Base-by-base conservation (phyloP, 2,329 filamentous ascomycete species). In the Rhynchosporium graminicola region DNA sequence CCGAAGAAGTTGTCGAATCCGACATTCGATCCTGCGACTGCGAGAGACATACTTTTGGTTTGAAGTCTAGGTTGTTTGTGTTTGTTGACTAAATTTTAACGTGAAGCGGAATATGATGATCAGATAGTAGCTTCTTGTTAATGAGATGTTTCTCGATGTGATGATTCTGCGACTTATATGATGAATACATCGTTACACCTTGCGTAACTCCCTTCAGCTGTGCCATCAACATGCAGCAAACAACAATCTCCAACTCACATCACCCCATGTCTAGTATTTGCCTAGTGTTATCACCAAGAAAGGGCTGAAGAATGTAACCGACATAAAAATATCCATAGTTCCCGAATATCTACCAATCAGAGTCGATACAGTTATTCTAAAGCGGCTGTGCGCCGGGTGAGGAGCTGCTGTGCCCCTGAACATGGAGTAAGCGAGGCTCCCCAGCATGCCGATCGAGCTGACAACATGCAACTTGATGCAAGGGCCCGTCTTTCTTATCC, bases 21-120 rank as follows among this genome's bases (percentile, higher is more conserved):
- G 12, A 62, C 47, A 12, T 38, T 40, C 26, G 54, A 46, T 33
- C 36, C 60, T 28, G 20, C 60, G 15, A 62, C 33, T 31, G 60
- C 60, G 55, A 62, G 52, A 57, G 60, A 47, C 60, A 62, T 62
- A 12, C 28, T 54, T 54, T 3, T 38, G 42, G 15, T n/a, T 31
- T 29, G n/a, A 20, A 12, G 8, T 45, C 29, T 10, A 43, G 38
- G 10, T 43, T 56, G 52, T 13, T 33, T 12, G 20, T 20, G 1
- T 20, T 20, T 20, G 20, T 20, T 20, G 20, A 20, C 20, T 20
- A 20, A 20, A 10, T 12, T n/a, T 40, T 38, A 31, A 38, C 4
- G 3, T 33, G 47, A 36, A 28, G 33, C n/a, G 10, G 3, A 13
- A 42, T 15, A 15, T n/a, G 31, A 26, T n/a, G n/a, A 54, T 36